A percentile compares a stretch with the other conserved stretches of the same genome.
phyloP scores from a whole-genome alignment of 2,329 filamentous ascomycete species.

The Neonectria punicea region DNA sequence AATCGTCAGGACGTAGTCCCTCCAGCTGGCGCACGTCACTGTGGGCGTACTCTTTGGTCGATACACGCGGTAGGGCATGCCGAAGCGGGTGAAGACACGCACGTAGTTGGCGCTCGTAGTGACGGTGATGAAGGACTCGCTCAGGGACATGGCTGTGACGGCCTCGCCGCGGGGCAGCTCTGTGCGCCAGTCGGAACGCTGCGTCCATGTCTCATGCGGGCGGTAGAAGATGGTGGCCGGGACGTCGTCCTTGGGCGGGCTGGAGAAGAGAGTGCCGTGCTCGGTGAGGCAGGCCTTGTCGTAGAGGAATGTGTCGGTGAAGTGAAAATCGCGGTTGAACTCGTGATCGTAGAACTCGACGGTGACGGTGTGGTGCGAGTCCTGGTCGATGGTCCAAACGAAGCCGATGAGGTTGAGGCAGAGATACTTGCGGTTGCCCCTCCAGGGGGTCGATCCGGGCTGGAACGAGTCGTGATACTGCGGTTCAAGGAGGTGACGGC shows the following conservation, averaged over 20 bases:
- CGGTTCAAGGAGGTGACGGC: constrained; percentile 64
- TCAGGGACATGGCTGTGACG: constrained; percentile 88
- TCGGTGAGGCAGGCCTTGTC: constrained; percentile 95
- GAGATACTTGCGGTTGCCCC: constrained; percentile 91
- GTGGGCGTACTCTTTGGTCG: constrained; percentile 90
- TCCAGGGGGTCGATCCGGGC: constrained; percentile 94
- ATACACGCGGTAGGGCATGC: constrained; percentile 88
- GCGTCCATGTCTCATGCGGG: constrained; percentile 96
- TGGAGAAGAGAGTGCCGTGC: constrained; percentile 86
- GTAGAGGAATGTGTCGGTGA: constrained; percentile 94
- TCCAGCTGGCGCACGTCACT: constrained; percentile 93
- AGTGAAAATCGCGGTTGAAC: constrained; percentile 92
- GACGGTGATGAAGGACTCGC: constrained; percentile 89
- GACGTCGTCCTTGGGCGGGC: constrained; percentile 71
- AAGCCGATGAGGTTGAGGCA: constrained; percentile 94
- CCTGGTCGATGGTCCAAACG: constrained; percentile 97
- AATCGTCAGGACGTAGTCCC: constrained; percentile 95
- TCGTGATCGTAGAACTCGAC: constrained; percentile 98
- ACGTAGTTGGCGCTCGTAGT: constrained; percentile 90
- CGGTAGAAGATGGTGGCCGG: constrained; percentile 93
- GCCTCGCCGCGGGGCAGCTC: constrained; percentile 88
- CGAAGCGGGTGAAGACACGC: constrained; percentile 91
- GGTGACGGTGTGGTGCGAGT: constrained; percentile 91
- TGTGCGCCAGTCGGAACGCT: constrained; percentile 89
- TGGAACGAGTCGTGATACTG: constrained; percentile 88